phyloP scores from a whole-genome alignment of 1,139 yeast species.

The Taiozyma onychis region DNA sequence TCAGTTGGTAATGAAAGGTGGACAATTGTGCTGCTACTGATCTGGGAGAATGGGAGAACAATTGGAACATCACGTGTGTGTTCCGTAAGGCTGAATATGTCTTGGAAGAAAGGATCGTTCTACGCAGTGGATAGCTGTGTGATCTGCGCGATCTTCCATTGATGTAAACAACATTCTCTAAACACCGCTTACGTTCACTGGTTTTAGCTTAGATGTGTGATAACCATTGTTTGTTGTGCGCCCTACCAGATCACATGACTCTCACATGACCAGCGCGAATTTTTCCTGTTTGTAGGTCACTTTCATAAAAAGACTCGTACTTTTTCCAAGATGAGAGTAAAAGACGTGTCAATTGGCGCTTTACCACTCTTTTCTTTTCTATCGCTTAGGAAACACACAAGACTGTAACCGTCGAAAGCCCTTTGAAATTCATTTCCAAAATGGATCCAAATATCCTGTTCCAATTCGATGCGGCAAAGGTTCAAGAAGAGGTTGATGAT shows the following conservation, averaged over 20 bases:
- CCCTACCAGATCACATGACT: not conserved
- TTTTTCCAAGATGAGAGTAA: not conserved
- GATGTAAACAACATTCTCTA: too few relatives aligned
- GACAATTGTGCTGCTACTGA: too few relatives aligned
- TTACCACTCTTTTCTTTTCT: not conserved
- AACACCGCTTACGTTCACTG: not conserved
- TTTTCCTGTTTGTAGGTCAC: not conserved
- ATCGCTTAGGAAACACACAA: not conserved
- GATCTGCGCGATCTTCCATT: too few relatives aligned
- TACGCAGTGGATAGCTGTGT: too few relatives aligned
- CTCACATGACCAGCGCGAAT: not conserved
- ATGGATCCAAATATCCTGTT: conserved; percentile 23
- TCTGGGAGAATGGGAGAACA: too few relatives aligned
- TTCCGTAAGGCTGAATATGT: too few relatives aligned
- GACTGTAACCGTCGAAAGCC: not conserved
- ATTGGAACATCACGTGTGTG: too few relatives aligned
- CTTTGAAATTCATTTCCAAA: not conserved
- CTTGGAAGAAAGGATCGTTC: too few relatives aligned
- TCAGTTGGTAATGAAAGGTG: too few relatives aligned
- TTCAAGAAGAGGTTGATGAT: conserved; percentile 1
- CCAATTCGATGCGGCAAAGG: conserved; percentile 5
- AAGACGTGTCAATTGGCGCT: not conserved
- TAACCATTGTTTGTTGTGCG: too few relatives aligned
- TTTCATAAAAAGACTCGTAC: not conserved
- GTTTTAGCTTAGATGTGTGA: too few relatives aligned